phyloP scores from a whole-genome alignment of 2,329 filamentous ascomycete species.

The Thelonectria rubi region DNA sequence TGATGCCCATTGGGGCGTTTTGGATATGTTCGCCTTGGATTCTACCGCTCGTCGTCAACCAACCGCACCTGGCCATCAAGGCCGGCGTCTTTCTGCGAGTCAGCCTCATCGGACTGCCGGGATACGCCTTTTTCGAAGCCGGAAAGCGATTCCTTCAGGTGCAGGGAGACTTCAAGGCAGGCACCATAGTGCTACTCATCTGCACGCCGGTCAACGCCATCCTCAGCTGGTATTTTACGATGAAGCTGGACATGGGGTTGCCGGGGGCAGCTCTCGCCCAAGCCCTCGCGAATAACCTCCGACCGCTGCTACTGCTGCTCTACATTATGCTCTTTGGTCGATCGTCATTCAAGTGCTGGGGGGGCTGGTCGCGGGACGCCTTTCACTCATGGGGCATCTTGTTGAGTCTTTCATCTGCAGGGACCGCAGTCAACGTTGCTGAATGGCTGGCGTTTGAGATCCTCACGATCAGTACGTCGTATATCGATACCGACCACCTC shows the following conservation, averaged over 20 bases:
- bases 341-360: conserved; percentile 45
- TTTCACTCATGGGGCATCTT: conserved; percentile 53
- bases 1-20: conserved; percentile 57
- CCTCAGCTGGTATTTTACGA: conserved; percentile 59
- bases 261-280: conserved; percentile 61
- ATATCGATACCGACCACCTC: conserved; percentile 53
- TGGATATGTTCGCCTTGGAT: conserved; percentile 61
- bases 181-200: conserved; percentile 57
- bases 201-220: conserved; percentile 58
- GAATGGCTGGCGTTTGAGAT: conserved; percentile 56
- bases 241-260: conserved; percentile 55
- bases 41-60: conserved; percentile 56
- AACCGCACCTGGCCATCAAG: conserved; percentile 57
- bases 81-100: conserved; percentile 60
- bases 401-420: conserved; percentile 50
- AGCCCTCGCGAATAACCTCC: conserved; percentile 58
- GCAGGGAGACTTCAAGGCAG: conserved; percentile 62
- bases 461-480: conserved; percentile 55
- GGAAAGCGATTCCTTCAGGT: conserved; percentile 64
- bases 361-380: conserved; percentile 50
- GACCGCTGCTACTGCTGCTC: conserved; percentile 56
- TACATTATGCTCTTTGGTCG: conserved; percentile 56
- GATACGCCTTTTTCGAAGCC: conserved; percentile 63
- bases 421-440: conserved; percentile 51
- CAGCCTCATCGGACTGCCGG: conserved; percentile 59